Evolutionary conservation across 139 green algal species (phyloP), one percentile per base, ranked within the genome.

Genomic region (Chlorella ohadii): DNA sequence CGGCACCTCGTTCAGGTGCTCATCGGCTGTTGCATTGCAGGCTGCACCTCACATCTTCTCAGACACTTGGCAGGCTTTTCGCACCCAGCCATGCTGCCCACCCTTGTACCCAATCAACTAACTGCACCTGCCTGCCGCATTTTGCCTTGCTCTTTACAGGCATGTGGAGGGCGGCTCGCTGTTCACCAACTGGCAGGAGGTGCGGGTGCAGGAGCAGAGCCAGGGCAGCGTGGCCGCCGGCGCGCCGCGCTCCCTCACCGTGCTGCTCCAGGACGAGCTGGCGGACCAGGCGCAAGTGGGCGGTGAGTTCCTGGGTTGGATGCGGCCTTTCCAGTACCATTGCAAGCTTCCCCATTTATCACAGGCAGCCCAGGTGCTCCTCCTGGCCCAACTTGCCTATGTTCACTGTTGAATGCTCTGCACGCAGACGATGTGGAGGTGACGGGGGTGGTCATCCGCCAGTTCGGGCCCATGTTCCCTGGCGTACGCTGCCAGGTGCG

Each of bases 241-340:
- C 59, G 57, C 93, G 33, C 95, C 94, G 16, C 85, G 84, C 20
- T 90, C 89, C 44, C 84, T 98, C 2, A 83, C 77, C 0, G 93
- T 96, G 9, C 81, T 98, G 28, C 85, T 99, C 68, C 86, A 92
- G 55, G 92, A 97, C 70, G 96, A 99, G 61, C 87, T 98, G 25
- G 96, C 93, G 5, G 95, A 97, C 76, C 23, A n/a, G 36, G 84
- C 88, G 44, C 85, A 91, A 39, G 83, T 94, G 39, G 96, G 96
- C 41, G 94, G 91, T 94, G 36, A 61, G 83, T 13, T 25, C 27
- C 3, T 20, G 27, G 17, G 64, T n/a, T 39, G 11, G 25, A 12
- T 33, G 23, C 27, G 34, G 23, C 61, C 36, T 3, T 19, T 4
- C 27, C 27, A n/a, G n/a, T n/a, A n/a, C n/a, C n/a, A n/a, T n/a